Percentiles rank a stretch among this genome's conserved stretches.
Evolutionary conservation across 78 protist species (phyloP).

Genomic region (Speleostelium caveatum): DNA sequence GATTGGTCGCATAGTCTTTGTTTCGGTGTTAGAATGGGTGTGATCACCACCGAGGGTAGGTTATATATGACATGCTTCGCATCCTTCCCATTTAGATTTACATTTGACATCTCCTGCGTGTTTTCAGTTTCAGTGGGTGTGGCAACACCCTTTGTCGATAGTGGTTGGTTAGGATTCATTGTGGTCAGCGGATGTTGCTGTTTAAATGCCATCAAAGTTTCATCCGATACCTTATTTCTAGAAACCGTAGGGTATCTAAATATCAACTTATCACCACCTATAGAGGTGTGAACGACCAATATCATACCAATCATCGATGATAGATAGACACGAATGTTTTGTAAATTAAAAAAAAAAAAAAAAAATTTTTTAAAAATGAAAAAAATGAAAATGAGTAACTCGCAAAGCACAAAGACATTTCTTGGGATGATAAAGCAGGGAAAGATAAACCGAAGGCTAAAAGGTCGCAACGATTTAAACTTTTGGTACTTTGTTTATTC

Average conservation of each 20-base stretch:
- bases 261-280: slow-evolving; percentile 78
- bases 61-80: slow-evolving; percentile 30
- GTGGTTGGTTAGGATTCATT: slow-evolving; percentile 6
- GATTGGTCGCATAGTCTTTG: slow-evolving; percentile 67
- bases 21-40: slow-evolving; percentile 75
- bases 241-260: slow-evolving; percentile 81
- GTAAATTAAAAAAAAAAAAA: too few species aligned
- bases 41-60: slow-evolving; percentile 72
- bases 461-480: too few species aligned
- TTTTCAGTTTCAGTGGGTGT: not conserved
- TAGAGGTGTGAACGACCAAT: slow-evolving; percentile 78
- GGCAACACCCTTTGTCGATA: slow-evolving; percentile 2
- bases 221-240: slow-evolving; percentile 70
- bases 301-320: slow-evolving; percentile 66
- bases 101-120: not conserved
- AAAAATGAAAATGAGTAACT: too few species aligned
- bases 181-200: slow-evolving; percentile 70
- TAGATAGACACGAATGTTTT: too few species aligned
- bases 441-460: too few species aligned
- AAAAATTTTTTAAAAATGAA: too few species aligned
- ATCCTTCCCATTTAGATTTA: slow-evolving; percentile 20
- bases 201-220: slow-evolving; percentile 70
- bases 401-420: too few species aligned
- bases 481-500: too few species aligned
- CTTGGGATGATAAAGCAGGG: too few species aligned